Evolutionary conservation across 2,329 filamentous ascomycete species (phyloP).

Genomic region (Spiromastix sp.): DNA sequence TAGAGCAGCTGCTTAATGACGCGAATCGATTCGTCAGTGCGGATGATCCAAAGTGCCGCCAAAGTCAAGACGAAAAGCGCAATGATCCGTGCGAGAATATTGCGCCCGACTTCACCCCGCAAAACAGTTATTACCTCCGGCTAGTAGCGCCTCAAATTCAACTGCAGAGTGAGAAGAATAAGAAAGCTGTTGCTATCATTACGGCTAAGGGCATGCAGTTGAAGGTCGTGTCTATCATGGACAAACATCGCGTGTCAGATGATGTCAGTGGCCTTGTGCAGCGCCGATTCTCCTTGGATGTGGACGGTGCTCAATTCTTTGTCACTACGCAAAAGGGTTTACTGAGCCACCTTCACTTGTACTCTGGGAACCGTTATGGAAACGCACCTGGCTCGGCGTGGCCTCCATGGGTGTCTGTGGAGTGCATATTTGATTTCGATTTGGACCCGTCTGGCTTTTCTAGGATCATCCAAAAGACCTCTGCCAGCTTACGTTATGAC

Average conservation of each 20-base stretch:
- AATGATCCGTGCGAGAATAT: conserved; percentile 61
- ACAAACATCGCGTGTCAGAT: conserved; percentile 85
- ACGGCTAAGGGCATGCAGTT: conserved; percentile 97
- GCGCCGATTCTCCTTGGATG: conserved; percentile 82
- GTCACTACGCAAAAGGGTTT: conserved; percentile 92
- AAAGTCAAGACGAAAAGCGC: conserved; percentile 17
- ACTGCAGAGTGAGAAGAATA: conserved; percentile 95
- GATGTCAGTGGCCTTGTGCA: conserved; percentile 92
- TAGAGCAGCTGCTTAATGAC: conserved; percentile 75
- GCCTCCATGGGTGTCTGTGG: conserved; percentile 97
- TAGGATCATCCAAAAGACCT: conserved; percentile 92
- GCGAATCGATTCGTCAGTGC: conserved; percentile 71
- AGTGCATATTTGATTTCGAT: conserved; percentile 96
- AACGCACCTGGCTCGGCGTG: conserved; percentile 74
- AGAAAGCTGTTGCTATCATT: conserved; percentile 90
- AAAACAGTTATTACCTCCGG: conserved; percentile 89
- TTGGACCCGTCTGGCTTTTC: conserved; percentile 96
- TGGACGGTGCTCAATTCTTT: conserved; percentile 98
- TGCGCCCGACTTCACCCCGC: conserved; percentile 74
- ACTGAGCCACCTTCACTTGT: conserved; percentile 77
- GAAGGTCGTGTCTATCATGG: conserved; percentile 96
- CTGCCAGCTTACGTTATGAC: conserved; percentile 86
- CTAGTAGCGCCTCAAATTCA: conserved; percentile 97
- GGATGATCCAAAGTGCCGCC: conserved; percentile 43
- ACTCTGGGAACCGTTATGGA: conserved; percentile 88